Conservation (phyloP, 208 protist genomes). For the Acanthamoeba lenticulata region DNA sequence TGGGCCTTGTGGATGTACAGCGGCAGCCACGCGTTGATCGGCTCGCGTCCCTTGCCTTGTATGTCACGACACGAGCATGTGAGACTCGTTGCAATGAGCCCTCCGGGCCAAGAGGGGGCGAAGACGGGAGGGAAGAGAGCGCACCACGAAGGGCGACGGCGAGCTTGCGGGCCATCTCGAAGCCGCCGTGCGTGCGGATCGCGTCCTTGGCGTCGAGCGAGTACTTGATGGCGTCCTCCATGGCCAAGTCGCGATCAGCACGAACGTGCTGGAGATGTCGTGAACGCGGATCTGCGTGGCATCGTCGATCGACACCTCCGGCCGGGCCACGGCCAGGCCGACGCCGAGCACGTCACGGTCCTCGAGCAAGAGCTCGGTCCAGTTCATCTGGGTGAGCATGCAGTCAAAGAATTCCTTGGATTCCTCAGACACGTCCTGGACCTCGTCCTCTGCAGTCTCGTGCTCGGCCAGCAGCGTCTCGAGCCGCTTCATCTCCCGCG, state of each 20-base stretch:
- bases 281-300: conserved; percentile 75
- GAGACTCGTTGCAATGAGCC: no score
- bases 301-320: conserved; percentile 67
- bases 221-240: conserved; percentile 74
- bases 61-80: no score
- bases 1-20: conserved; percentile 70
- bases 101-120: no score
- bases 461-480: not conserved
- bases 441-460: not conserved
- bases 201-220: conserved; percentile 54
- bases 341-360: conserved; percentile 36
- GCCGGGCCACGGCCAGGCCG: not conserved
- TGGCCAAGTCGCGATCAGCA: conserved; percentile 70
- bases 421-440: not conserved
- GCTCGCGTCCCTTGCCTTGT: conserved; percentile 70
- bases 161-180: conserved; percentile 62
- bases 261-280: conserved; percentile 68
- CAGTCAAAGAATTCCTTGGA: conserved; percentile 49
- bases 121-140: no score
- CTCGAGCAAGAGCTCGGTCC: conserved; percentile 68
- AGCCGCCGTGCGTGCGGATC: conserved; percentile 72
- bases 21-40: conserved; percentile 76
- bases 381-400: conserved; percentile 69
- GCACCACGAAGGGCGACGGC: conserved; percentile 41
- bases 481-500: not conserved